Base-by-base conservation (phyloP, 2,329 filamentous ascomycete species). In the Beauveria brongniartii region DNA sequence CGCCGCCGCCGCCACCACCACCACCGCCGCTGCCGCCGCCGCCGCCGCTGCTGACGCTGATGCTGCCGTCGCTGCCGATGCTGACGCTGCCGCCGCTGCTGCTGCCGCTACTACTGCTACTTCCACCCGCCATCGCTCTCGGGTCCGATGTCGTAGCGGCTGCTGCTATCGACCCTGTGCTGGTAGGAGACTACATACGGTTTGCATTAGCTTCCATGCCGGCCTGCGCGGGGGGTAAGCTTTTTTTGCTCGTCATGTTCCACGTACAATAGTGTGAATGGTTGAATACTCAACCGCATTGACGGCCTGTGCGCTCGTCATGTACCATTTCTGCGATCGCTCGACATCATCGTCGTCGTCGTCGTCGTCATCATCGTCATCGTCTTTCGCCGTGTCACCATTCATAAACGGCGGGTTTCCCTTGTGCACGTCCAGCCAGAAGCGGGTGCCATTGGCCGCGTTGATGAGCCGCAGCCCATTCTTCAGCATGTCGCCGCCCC, bases 271-370 rank as follows among this genome's bases (percentile, higher is more conserved):
- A 8, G 66, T 67, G 22, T 71, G 73, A 9, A 67, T 64, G 0
- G 72, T 75, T 1, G 70, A 73, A 48, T 69, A 74, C 2, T 68
- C 70, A 1, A 67, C 67, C 16, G 74, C 69, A 34, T 74, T 60
- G 0, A 75, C 68, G 1, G 66, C 40, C 1, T 64, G 65, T 1
- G 66, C 67, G 18, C 71, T 73, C 3, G 67, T 69, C 65, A 74
- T 67, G 47, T 74, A 62, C 72, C 72, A 75, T 10, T 69, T 71
- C 43, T 73, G 72, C 0, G 71, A 70, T 1, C 64, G 64, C 55
- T 73, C 69, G 2, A 65, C 64, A 1, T 64, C 57, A 26, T 63
- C 12, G 67, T 63, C 3, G 70, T 64, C 7, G 64, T 64, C 54
- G 37, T 63, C 3, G 72, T 63, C 3, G 71, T 63, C 59, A 0